Percentiles rank a stretch among this genome's conserved stretches.
Evolutionary conservation across 2,329 filamentous ascomycete genomes (phyloP).

Genomic region (Cordyceps tenuipes): DNA sequence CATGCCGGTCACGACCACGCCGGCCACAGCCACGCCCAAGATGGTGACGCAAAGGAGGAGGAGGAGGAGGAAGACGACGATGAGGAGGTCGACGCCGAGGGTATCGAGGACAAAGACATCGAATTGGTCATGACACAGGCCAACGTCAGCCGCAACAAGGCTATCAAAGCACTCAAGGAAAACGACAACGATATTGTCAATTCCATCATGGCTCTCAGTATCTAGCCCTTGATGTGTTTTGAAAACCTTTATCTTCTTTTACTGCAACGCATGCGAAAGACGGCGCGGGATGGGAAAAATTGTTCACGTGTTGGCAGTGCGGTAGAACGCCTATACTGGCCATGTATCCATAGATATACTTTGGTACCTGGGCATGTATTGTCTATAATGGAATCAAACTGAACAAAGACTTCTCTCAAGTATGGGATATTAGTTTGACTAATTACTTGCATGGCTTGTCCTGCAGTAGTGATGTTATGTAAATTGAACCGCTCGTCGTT

Average conservation of each 20-base stretch:
- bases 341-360: conserved; percentile 3
- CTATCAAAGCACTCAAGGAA: conserved; percentile 95
- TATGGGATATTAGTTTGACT: background rate
- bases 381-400: conserved; percentile 12
- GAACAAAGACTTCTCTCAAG: conserved; percentile 1
- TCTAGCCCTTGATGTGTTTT: conserved; percentile 37
- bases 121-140: conserved; percentile 98
- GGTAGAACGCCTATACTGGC: conserved; percentile 9
- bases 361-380: background rate
- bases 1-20: conserved; percentile 66
- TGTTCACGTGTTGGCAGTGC: conserved; percentile 12
- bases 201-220: conserved; percentile 97
- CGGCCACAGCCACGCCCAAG: conserved; percentile 55
- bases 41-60: conserved; percentile 61
- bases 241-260: conserved; percentile 15
- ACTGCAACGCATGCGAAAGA: conserved; percentile 8
- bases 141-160: conserved; percentile 94
- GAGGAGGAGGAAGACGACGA: conserved; percentile 75
- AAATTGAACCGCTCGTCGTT: background rate
- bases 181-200: conserved; percentile 99
- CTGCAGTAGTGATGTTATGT: background rate
- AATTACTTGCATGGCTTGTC: background rate
- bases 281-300: conserved; percentile 9
- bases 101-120: conserved; percentile 98
- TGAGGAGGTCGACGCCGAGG: conserved; percentile 90